Evolutionary conservation across 352 stramenopile genomes (phyloP), one percentile per base, ranked within the genome.

Genomic region (Elongisporangium undulatum): DNA sequence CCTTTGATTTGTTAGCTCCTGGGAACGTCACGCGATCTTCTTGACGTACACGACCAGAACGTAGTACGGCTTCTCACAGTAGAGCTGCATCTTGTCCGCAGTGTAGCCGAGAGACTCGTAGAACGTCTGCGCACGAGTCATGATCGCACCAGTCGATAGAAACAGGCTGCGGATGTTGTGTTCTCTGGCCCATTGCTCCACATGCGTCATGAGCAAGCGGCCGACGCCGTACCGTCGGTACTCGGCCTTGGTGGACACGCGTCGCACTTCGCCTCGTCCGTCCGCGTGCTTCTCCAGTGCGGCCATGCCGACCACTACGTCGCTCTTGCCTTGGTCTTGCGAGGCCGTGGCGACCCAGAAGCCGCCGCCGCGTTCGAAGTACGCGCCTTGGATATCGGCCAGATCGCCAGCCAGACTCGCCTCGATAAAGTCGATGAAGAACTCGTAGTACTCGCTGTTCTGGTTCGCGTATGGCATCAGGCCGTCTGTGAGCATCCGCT

Each of bases 401-500:
- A 65, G 19, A 21, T 65, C 53, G 21, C 51, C 59, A 22, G 64
- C 45, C 5, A 76, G 56, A 52, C 69, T 71, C 54, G 66, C 49
- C 39, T 71, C 34, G 26, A 75, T 59, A 49, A 71, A 74, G 20
- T 63, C 51, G 23, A 48, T 64, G 19, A 64, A 59, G 38, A 39
- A 56, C 12, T 67, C 19, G 9, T 53, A 48, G n/a, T n/a, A 64
- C 29, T 41, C 13, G 39, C 38, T 15, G 12, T 38, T 45, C 71
- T 56, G 16, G 53, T 62, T 59, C 2, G 55, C 57, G 41, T 76
- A 74, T 59, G 62, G 59, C 22, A 62, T 58, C 34, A 58, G 64
- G 24, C 66, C 69, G 49, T 76, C 54, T 13, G 58, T 34, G 49
- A 74, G 74, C 20, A 76, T 64, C 5, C 51, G 56, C 52, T 53